Evolutionary conservation across 371 early-diverging fungal genomes (phyloP).

Genomic region (Mortierella sp.): DNA sequence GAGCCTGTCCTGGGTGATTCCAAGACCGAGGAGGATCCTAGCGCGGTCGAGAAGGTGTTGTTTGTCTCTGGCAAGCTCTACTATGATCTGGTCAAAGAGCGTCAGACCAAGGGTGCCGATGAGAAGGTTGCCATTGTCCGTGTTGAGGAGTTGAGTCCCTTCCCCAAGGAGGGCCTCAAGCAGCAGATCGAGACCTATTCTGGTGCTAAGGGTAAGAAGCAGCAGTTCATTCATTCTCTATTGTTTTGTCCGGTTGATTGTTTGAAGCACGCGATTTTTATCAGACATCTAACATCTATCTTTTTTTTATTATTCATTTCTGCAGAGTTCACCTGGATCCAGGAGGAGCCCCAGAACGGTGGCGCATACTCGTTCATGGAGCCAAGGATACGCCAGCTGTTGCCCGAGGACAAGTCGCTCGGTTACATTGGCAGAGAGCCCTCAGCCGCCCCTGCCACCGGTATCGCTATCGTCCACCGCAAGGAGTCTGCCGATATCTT

Average conservation of each 20-base stretch:
- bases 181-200: slow-evolving; percentile 74
- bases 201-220: slow-evolving; percentile 62
- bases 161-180: slow-evolving; percentile 83
- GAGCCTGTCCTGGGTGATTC: slow-evolving; percentile 83
- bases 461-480: slow-evolving; percentile 59
- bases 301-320: slow-evolving; percentile 2
- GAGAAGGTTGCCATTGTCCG: slow-evolving; percentile 87
- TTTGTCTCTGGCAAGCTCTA: slow-evolving; percentile 94
- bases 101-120: slow-evolving; percentile 71
- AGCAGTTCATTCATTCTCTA: neutral
- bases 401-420: slow-evolving; percentile 65
- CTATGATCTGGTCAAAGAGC: slow-evolving; percentile 89
- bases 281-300: slow-evolving; percentile 4
- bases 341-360: slow-evolving; percentile 96
- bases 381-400: slow-evolving; percentile 83
- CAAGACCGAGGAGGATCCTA: slow-evolving; percentile 46
- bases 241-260: slow-evolving; percentile 4
- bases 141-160: slow-evolving; percentile 94
- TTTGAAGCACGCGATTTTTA: neutral
- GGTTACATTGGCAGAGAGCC: slow-evolving; percentile 80
- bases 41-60: slow-evolving; percentile 77
- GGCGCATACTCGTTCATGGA: slow-evolving; percentile 91
- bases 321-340: slow-evolving; percentile 89
- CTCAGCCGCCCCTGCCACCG: slow-evolving; percentile 85
- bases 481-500: slow-evolving; percentile 54